phyloP scores from a whole-genome alignment of 805 yeast species.

The Maudiozyma saulgeensis region DNA sequence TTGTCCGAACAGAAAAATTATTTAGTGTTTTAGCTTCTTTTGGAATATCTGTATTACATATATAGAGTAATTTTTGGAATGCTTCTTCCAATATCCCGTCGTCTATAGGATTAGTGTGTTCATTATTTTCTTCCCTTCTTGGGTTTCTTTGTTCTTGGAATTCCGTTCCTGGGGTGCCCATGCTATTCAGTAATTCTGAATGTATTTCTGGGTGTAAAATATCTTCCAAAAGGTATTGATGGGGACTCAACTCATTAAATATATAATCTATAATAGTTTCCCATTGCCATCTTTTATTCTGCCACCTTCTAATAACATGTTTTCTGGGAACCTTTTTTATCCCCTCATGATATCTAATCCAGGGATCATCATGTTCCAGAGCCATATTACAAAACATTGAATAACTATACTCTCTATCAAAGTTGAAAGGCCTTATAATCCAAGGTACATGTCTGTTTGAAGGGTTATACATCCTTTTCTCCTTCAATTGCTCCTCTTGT shows the following conservation, averaged over 20 bases:
- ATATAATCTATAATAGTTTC: conserved; percentile 4
- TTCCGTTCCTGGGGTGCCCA: neutral
- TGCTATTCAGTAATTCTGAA: neutral
- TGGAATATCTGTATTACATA: neutral
- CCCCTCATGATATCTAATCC: conserved; percentile 3
- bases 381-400: conserved; percentile 2
- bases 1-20: neutral
- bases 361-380: neutral
- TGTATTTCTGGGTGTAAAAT: neutral
- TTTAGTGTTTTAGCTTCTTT: neutral
- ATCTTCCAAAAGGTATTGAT: neutral
- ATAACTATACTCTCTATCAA: conserved; percentile 3
- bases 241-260: conserved; percentile 1
- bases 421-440: conserved; percentile 3
- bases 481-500: neutral
- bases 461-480: conserved; percentile 4
- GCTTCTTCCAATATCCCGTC: neutral
- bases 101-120: neutral
- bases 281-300: conserved; percentile 7
- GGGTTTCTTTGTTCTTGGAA: neutral
- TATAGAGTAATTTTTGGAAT: neutral
- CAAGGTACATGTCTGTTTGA: conserved; percentile 1
- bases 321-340: conserved; percentile 2
- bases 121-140: neutral
- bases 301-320: conserved; percentile 6